Conservation (phyloP, 1,284 basidiomycete species). For the Marasmius sp. region DNA sequence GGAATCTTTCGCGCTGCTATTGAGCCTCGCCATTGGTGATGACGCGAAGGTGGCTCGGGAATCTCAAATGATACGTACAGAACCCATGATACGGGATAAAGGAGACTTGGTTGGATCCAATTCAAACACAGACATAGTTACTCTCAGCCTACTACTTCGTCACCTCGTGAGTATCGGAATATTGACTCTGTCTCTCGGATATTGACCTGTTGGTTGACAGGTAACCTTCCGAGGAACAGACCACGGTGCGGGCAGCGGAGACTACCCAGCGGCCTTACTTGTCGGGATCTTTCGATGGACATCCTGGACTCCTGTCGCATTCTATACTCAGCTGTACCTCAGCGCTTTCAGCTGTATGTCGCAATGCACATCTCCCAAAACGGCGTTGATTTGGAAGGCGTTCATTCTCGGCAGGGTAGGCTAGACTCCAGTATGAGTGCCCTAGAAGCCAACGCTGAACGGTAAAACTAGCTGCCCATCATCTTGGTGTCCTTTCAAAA, state of each 20-base stretch:
- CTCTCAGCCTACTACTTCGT: conserved; percentile 59
- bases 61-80: conserved; percentile 64
- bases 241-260: conserved; percentile 62
- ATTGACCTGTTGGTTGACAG: conserved; percentile 32
- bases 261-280: conserved; percentile 54
- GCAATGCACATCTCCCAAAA: conserved; percentile 39
- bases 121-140: conserved; percentile 62
- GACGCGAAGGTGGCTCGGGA: conserved; percentile 66
- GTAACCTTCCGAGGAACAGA: conserved; percentile 54
- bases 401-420: conserved; percentile 73
- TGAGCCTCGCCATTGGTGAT: conserved; percentile 62
- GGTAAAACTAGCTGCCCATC: conserved; percentile 52
- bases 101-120: conserved; percentile 53
- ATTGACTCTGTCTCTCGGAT: conserved; percentile 7
- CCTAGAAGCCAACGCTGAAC: conserved; percentile 2
- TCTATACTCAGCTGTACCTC: conserved; percentile 67
- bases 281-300: conserved; percentile 62
- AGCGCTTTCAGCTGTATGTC: conserved; percentile 61
- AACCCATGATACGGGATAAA: conserved; percentile 59
- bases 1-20: conserved; percentile 57
- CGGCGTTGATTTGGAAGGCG: conserved; percentile 58
- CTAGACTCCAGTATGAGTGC: conserved; percentile 8
- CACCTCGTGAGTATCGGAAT: conserved; percentile 47
- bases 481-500: conserved; percentile 56
- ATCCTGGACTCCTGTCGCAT: conserved; percentile 63